These are phyloP conservation scores for Colletotrichum graminicola DNA, from an alignment of 2,329 filamentous ascomycete genomes.

Conservation along the genomic window DNA sequence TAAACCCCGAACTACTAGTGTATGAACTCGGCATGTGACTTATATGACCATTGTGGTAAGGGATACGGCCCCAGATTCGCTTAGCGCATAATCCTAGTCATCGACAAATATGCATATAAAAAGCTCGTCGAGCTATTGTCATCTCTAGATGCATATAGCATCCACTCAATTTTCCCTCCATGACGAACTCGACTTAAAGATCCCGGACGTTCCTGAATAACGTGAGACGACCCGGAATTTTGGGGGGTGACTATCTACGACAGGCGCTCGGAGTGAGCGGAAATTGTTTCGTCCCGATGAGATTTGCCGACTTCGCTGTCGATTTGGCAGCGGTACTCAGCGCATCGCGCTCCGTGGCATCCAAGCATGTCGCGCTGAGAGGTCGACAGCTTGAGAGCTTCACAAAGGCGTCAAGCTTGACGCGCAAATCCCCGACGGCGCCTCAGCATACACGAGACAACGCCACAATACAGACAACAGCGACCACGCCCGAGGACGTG, in stretches of 20 bases:
- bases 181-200: constrained; percentile 37
- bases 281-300: constrained; percentile 55
- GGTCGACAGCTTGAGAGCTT: constrained; percentile 66
- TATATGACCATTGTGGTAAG: not conserved
- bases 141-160: constrained; percentile 16
- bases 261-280: constrained; percentile 8
- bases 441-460: constrained; percentile 20
- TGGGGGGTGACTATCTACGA: constrained; percentile 4
- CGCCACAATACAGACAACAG: not conserved
- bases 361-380: constrained; percentile 71
- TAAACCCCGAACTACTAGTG: not conserved
- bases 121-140: not conserved
- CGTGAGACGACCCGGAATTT: not conserved
- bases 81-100: not conserved
- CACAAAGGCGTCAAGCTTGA: constrained; percentile 60
- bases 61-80: not conserved
- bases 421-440: constrained; percentile 39
- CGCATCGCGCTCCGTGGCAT: constrained; percentile 76
- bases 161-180: constrained; percentile 30
- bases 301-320: constrained; percentile 73
- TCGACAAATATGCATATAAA: not conserved
- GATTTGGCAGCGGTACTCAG: constrained; percentile 78
- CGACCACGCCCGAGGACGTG: not conserved
- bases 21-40: not conserved
- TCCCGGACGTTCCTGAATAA: constrained; percentile 7